These are phyloP conservation scores for Entomortierella parvispora DNA, from an alignment of 192 early-diverging fungal genomes.

Conservation along the genomic window DNA sequence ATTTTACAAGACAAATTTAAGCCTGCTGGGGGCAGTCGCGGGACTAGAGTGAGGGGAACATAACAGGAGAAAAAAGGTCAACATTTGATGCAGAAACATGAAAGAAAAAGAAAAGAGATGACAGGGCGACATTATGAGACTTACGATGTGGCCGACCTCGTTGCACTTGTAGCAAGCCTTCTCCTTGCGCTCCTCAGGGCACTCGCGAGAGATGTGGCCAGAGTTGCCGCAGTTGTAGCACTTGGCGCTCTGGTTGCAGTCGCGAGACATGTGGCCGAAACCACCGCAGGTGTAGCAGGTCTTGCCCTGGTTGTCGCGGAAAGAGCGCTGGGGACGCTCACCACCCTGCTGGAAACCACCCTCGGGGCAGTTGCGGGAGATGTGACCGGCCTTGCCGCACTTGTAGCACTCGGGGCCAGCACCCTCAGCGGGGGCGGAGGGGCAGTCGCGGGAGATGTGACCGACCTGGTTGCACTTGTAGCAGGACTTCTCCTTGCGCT, in stretches of 20 bases:
- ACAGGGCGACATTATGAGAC: background rate
- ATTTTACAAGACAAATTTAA: slow-evolving; percentile 6
- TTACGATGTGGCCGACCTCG: slow-evolving; percentile 61
- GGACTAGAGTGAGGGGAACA: slow-evolving; percentile 6
- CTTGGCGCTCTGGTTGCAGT: slow-evolving; percentile 51
- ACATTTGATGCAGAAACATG: background rate
- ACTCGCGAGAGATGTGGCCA: slow-evolving; percentile 53
- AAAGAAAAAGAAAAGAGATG: background rate
- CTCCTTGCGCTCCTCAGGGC: slow-evolving; percentile 59
- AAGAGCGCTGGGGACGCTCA: background rate
- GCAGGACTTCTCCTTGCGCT: slow-evolving; percentile 65
- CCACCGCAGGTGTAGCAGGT: slow-evolving; percentile 57
- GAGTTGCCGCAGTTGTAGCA: slow-evolving; percentile 57
- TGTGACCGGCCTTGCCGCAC: slow-evolving; percentile 60
- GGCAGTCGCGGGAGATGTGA: slow-evolving; percentile 66
- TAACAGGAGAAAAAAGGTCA: background rate
- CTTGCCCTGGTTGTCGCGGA: slow-evolving; percentile 18
- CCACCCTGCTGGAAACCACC: slow-evolving; percentile 27
- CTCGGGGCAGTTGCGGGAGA: slow-evolving; percentile 63
- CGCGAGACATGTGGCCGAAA: slow-evolving; percentile 50
- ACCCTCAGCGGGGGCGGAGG: slow-evolving; percentile 42
- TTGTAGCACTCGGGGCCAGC: slow-evolving; percentile 63
- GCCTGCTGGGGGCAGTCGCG: slow-evolving; percentile 52
- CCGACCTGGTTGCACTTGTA: slow-evolving; percentile 68
- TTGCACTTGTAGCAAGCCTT: slow-evolving; percentile 68